Base-by-base conservation (phyloP, 2,329 filamentous ascomycete genomes). In the Pyricularia sp. region DNA sequence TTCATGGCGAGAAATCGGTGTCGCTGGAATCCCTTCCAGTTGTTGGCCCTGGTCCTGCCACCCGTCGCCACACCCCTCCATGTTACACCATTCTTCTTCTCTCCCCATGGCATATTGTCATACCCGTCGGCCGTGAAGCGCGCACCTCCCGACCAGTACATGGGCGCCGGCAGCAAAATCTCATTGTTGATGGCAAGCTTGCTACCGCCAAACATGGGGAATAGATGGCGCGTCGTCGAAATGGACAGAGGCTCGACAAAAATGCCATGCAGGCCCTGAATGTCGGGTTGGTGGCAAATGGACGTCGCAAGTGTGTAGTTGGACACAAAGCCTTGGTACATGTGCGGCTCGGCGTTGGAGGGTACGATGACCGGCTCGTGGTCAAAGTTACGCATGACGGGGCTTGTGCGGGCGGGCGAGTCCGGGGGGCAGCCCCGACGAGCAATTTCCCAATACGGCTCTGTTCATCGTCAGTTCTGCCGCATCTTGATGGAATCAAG, bases 1-100 rank as follows among this genome's bases (percentile, higher is more conserved):
- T 89, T 85, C 88, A 93, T 90, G 64, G 87, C 82, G 1, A 92
- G 84, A 74, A 93, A 92, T 1, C 91, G 88, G 74, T 93, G 91
- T 3, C 91, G 86, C 71, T 93, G 90, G 74, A 92, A 93, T 0
- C 87, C 85, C 12, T 82, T 85, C 91, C 91, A 93, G 73, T 88
- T 92, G 31, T 83, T 73, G 76, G 81, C 73, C 72, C 82, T 79
- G 72, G 90, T 88, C 58, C 79, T 78, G 1, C 89, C 89, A 2
- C 89, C 89, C 1, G 88, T 90, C 1, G 88, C 88, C 10, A 90
- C 87, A 42, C 89, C 89, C 36, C 89, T 86, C 89, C 89, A 91
- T 66, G 90, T 79, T 50, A 85, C 82, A 2, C 75, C 76, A 71
- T 83, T 78, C 0, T 75, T 69, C 77, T 91, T 92, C n/a, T 87